phyloP scores from a whole-genome alignment of 306 rosid genomes.

The Carpinus viminea region DNA sequence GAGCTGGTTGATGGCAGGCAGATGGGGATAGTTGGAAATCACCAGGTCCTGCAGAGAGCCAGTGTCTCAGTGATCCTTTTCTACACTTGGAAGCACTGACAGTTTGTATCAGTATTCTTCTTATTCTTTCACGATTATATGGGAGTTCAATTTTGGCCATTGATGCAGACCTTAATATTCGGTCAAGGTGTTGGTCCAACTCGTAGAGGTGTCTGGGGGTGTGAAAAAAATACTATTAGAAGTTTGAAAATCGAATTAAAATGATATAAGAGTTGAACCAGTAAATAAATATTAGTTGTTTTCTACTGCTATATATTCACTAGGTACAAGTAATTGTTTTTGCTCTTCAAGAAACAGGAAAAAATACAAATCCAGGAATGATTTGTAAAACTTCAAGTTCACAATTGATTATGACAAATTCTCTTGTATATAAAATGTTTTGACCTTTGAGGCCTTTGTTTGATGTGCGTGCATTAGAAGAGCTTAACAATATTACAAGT shows the following conservation, averaged over 20 bases:
- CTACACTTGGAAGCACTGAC: slow-evolving; percentile 88
- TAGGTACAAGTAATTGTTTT: neutral
- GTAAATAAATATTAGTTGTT: neutral
- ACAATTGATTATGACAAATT: neutral
- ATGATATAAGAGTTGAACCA: neutral
- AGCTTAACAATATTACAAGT: neutral
- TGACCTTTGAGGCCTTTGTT: neutral
- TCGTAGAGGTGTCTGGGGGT: slow-evolving; percentile 63
- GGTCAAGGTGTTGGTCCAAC: slow-evolving; percentile 90
- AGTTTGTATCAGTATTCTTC: slow-evolving; percentile 72
- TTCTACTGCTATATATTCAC: neutral
- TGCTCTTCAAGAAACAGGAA: neutral
- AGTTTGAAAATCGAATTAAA: neutral
- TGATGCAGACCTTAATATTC: slow-evolving; percentile 72
- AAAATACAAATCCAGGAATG: neutral
- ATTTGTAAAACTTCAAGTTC: neutral
- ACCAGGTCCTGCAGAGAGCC: slow-evolving; percentile 95
- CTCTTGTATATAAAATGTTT: neutral
- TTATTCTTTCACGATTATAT: slow-evolving; percentile 54
- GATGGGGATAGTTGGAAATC: slow-evolving; percentile 82
- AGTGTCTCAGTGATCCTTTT: slow-evolving; percentile 77
- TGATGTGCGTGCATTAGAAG: neutral
- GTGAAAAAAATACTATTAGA: slow-evolving; percentile 19
- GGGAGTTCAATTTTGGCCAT: slow-evolving; percentile 67
- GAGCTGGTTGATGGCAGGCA: slow-evolving; percentile 48